A percentile compares a stretch with the other conserved stretches of the same genome.
Conservation (phyloP, 2,329 filamentous ascomycete genomes). For the Paracamarosporium sp. region DNA sequence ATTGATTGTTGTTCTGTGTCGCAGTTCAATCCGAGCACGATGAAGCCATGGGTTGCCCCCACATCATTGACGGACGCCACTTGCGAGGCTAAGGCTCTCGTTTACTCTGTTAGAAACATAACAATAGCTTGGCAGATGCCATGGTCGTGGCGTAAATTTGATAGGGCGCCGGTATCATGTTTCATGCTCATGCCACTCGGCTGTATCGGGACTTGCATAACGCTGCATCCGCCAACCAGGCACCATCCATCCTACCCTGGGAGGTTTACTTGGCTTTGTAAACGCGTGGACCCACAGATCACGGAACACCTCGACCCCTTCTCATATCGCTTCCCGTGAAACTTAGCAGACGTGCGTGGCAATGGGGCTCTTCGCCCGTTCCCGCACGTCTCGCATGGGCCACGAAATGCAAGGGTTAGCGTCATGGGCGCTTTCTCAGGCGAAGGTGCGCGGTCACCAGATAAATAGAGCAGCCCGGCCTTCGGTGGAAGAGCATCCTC, state of each 20-base stretch:
- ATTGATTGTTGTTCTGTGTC: neutral
- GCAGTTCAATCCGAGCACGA: neutral
- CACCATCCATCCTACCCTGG: neutral
- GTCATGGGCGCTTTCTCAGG: conserved; percentile 9
- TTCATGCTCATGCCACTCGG: conserved; percentile 2
- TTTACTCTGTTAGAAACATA: conserved; percentile 1
- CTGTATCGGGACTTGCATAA: neutral
- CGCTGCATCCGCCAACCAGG: neutral
- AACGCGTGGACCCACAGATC: conserved; percentile 10
- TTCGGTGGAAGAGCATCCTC: conserved; percentile 10
- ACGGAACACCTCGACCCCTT: conserved; percentile 23
- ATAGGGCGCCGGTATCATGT: neutral
- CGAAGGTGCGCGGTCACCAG: conserved; percentile 2
- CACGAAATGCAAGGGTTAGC: neutral
- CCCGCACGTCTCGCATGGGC: conserved; percentile 2
- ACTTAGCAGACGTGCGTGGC: conserved; percentile 2
- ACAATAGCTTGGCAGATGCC: neutral
- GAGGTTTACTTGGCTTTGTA: neutral
- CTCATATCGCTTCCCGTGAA: conserved; percentile 31
- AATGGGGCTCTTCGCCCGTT: conserved; percentile 5
- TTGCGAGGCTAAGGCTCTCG: neutral
- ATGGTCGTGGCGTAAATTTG: neutral
- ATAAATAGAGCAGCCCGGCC: conserved; percentile 30
- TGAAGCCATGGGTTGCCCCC: neutral
- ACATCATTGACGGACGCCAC: neutral